These are phyloP conservation scores for Vitis rotundifolia DNA, from an alignment of 164 flowering plant species.

Conservation along the genomic window DNA sequence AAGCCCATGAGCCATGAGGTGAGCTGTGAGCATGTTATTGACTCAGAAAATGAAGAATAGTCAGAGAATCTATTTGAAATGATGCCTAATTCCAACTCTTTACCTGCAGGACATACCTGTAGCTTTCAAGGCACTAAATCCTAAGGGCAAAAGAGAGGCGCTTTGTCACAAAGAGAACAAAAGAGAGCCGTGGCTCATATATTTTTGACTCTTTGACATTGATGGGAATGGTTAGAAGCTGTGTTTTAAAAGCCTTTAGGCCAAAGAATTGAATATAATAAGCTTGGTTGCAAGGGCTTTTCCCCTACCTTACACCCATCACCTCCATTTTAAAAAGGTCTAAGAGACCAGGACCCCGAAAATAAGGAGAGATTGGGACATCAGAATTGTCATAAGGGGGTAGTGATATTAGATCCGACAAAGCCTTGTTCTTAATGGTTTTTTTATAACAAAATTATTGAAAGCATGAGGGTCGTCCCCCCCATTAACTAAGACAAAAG, in stretches of 20 bases:
- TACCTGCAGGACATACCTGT: too few species aligned
- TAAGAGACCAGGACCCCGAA: constrained; percentile 21
- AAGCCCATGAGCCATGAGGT: too few species aligned
- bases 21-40: too few species aligned
- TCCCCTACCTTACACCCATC: neutral
- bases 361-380: constrained; percentile 27
- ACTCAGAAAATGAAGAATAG: too few species aligned
- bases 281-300: neutral
- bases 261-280: neutral
- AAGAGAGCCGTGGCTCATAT: neutral
- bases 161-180: too few species aligned
- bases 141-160: too few species aligned
- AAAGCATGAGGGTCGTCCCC: constrained; percentile 12
- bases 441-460: constrained; percentile 1
- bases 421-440: neutral
- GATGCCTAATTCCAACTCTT: too few species aligned
- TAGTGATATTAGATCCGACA: constrained; percentile 23
- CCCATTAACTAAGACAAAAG: constrained; percentile 4
- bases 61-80: too few species aligned
- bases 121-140: too few species aligned
- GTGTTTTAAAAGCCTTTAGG: neutral
- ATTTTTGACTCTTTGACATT: neutral
- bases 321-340: neutral
- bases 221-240: neutral
- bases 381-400: constrained; percentile 11